Base-by-base conservation (phyloP, 2,329 filamentous ascomycete genomes). In the Aspergillus novoparasiticus region DNA sequence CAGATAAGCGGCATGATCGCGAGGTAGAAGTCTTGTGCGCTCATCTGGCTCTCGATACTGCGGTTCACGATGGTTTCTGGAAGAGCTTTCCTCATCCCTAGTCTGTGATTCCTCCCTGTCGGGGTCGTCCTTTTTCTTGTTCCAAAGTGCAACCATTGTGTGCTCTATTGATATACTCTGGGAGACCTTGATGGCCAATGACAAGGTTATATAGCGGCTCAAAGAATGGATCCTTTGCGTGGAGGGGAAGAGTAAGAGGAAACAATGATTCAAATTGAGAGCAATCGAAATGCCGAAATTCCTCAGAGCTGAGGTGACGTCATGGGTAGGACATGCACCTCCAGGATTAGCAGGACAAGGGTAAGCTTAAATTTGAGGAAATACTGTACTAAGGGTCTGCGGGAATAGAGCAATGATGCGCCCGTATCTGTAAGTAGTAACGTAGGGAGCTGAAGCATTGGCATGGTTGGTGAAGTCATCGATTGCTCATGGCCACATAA, bases 11-110 rank as follows among this genome's bases (percentile, higher is more conserved):
- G 67, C 64, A 34, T 87, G 80, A 62, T 88, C 85, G 71, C 89
- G 90, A 43, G 89, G 89, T 30, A 96, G 84, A 68, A 96, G 83
- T 34, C 90, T 85, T 45, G 87, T 87, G 65, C 86, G 79, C 76
- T 90, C 88, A 65, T 86, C 83, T 26, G 86, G 81, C 61, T 87
- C 83, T 55, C 70, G 63, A 12, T 68, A 50, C 8, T 62, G 60
- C 30, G 65, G 30, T n/a, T 30, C 34, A 5, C 19, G 43, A 26
- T 19, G 26, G 14, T 53, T 21, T 50, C 51, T 36, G 28, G 56
- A 11, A 30, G 56, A 30, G 30, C 60, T 14, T 58, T 55, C 39
- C 9, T 57, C 30, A 10, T 50, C 45, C 34, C 14, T 11, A 3
- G 34, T 36, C 28, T 51, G 60, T 14, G 51, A 55, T 39, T 36